These are phyloP conservation scores for Suillus subluteus DNA, from an alignment of 768 basidiomycete species.

Conservation along the genomic window DNA sequence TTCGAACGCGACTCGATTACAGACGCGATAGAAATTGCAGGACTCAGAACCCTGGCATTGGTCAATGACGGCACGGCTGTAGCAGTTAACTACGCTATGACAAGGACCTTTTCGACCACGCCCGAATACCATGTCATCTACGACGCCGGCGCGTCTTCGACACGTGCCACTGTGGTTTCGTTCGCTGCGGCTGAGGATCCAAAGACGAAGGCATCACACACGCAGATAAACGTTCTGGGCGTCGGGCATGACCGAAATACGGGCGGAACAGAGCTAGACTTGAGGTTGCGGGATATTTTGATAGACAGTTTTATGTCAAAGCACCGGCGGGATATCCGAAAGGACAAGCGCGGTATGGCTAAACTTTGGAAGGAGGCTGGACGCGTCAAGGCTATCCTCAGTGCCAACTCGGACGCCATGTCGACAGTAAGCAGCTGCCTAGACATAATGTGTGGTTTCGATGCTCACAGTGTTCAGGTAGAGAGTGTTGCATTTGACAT, in stretches of 20 bases:
- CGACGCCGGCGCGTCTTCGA: slow-evolving; percentile 88
- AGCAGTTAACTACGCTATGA: slow-evolving; percentile 99
- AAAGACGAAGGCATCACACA: slow-evolving; percentile 57
- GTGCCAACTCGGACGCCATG: slow-evolving; percentile 84
- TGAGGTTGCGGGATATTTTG: slow-evolving; percentile 80
- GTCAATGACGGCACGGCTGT: slow-evolving; percentile 94
- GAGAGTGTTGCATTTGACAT: slow-evolving; percentile 91
- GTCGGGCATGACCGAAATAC: slow-evolving; percentile 77
- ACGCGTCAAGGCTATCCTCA: slow-evolving; percentile 88
- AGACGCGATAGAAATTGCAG: slow-evolving; percentile 92
- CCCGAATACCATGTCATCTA: slow-evolving; percentile 90
- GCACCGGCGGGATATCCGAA: slow-evolving; percentile 66
- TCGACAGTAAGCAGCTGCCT: slow-evolving; percentile 56
- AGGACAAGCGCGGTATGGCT: slow-evolving; percentile 84
- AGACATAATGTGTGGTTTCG: slow-evolving; percentile 12
- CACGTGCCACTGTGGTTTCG: slow-evolving; percentile 75
- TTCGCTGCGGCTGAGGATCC: slow-evolving; percentile 55
- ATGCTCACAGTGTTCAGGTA: slow-evolving; percentile 48
- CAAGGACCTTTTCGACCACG: slow-evolving; percentile 72
- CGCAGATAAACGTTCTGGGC: slow-evolving; percentile 77
- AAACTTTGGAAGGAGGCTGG: slow-evolving; percentile 95
- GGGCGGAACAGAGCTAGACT: slow-evolving; percentile 87
- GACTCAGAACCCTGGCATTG: slow-evolving; percentile 79
- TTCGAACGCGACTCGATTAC: slow-evolving; percentile 89
- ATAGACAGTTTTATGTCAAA: slow-evolving; percentile 74